These are phyloP conservation scores for Entophlyctis helioformis DNA, from an alignment of 192 early-diverging fungal species.

Conservation along the genomic window DNA sequence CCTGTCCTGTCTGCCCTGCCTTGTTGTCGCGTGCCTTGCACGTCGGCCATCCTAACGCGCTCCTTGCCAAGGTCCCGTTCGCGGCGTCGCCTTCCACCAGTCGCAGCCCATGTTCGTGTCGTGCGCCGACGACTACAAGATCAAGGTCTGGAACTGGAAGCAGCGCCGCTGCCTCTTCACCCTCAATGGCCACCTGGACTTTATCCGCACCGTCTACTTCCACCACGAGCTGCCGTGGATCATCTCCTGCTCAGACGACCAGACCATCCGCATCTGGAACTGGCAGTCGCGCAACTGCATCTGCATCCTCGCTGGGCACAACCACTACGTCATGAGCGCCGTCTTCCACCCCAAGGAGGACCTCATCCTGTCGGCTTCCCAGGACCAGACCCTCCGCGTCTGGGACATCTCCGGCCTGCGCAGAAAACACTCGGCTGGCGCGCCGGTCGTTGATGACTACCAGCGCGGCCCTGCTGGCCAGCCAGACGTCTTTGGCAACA, in stretches of 20 bases:
- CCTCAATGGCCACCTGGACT: slow-evolving; percentile 95
- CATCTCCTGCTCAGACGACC: slow-evolving; percentile 90
- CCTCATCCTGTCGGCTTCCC: slow-evolving; percentile 85
- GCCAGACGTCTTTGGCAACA: slow-evolving; percentile 91
- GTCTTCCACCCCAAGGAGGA: slow-evolving; percentile 98
- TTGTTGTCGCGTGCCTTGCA: not conserved
- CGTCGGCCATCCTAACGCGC: not conserved
- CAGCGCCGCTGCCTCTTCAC: slow-evolving; percentile 92
- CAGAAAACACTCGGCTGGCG: slow-evolving; percentile 71
- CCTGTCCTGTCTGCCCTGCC: not conserved
- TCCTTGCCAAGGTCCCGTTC: slow-evolving; percentile 72
- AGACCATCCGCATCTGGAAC: slow-evolving; percentile 99
- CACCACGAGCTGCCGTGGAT: slow-evolving; percentile 99
- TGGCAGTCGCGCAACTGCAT: slow-evolving; percentile 99
- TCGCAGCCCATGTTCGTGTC: slow-evolving; percentile 96
- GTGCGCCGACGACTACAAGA: slow-evolving; percentile 98
- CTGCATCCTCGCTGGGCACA: slow-evolving; percentile 93
- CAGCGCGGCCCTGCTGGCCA: slow-evolving; percentile 38
- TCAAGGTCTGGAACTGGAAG: slow-evolving; percentile 99
- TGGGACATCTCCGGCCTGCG: slow-evolving; percentile 93
- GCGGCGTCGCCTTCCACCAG: slow-evolving; percentile 91
- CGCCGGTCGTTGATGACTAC: slow-evolving; percentile 17
- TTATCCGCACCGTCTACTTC: slow-evolving; percentile 92
- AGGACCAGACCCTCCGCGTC: slow-evolving; percentile 97
- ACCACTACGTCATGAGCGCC: slow-evolving; percentile 98